Evolutionary conservation across 495 filamentous ascomycete species (phyloP).

Genomic region (Podospora pseudoanserina): DNA sequence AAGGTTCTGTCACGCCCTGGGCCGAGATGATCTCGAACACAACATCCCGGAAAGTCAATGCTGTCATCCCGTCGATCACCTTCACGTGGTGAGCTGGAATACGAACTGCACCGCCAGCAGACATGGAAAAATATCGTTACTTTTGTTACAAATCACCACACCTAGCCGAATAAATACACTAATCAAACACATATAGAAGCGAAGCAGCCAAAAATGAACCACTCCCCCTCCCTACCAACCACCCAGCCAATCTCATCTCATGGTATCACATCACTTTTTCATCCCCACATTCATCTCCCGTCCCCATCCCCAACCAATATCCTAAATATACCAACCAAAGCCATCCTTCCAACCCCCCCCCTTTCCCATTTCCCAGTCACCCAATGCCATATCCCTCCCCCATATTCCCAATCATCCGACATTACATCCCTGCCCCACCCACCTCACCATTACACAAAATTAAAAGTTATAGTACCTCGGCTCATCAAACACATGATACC

Average conservation of each 20-base stretch:
- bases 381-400: neutral
- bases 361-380: neutral
- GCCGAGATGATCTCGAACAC: neutral
- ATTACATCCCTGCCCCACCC: neutral
- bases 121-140: neutral
- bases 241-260: neutral
- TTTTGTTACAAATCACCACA: neutral
- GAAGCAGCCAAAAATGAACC: neutral
- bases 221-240: neutral
- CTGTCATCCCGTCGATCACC: neutral
- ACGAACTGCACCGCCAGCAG: neutral
- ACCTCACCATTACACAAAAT: neutral
- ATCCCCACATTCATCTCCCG: neutral
- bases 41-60: neutral
- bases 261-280: neutral
- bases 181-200: neutral
- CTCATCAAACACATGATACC: conserved; percentile 94
- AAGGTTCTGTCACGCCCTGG: neutral
- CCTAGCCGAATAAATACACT: neutral
- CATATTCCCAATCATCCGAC: neutral
- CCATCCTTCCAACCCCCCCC: neutral
- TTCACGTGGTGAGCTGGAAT: neutral
- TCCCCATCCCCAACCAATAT: neutral
- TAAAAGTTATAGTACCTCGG: conserved; percentile 64
- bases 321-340: neutral